These are phyloP conservation scores for Amborella trichopoda DNA, from an alignment of 164 flowering plant species.

Conservation along the genomic window DNA sequence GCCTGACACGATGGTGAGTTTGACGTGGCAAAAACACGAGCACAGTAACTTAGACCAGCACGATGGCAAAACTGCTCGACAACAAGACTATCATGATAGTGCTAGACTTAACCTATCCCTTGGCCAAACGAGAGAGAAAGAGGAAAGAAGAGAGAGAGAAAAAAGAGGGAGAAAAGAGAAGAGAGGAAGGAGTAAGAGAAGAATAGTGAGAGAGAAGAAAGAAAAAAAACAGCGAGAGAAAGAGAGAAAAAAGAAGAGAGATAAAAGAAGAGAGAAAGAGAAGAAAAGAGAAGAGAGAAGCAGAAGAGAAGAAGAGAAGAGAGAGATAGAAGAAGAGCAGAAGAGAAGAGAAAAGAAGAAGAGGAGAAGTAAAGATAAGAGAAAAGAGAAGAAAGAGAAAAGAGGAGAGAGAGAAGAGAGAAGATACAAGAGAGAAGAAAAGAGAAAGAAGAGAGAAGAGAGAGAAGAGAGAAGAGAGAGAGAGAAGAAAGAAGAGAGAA, in stretches of 20 bases:
- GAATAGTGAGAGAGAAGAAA: no score
- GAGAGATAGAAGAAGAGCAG: not conserved
- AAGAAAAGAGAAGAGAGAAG: constrained; percentile 2
- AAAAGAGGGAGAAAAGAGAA: constrained; percentile 6
- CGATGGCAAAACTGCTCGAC: no score
- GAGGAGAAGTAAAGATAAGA: not conserved
- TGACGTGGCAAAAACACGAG: no score
- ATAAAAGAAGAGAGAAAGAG: not conserved
- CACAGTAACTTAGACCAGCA: no score
- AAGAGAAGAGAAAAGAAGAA: not conserved
- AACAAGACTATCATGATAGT: no score
- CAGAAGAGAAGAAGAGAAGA: not conserved
- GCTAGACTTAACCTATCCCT: no score
- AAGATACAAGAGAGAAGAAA: not conserved
- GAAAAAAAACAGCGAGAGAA: no score
- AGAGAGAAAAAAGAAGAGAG: not conserved
- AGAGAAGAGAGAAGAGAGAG: not conserved
- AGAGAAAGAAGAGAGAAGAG: no score
- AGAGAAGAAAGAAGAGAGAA: not conserved
- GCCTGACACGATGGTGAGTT: no score
- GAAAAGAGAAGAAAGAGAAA: not conserved
- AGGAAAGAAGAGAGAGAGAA: constrained; percentile 7
- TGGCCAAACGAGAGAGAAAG: no score
- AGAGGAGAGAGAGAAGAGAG: not conserved
- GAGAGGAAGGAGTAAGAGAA: constrained; percentile 22